Conservation (phyloP, 108 stramenopile genomes). For the Asterionellopsis glacialis region DNA sequence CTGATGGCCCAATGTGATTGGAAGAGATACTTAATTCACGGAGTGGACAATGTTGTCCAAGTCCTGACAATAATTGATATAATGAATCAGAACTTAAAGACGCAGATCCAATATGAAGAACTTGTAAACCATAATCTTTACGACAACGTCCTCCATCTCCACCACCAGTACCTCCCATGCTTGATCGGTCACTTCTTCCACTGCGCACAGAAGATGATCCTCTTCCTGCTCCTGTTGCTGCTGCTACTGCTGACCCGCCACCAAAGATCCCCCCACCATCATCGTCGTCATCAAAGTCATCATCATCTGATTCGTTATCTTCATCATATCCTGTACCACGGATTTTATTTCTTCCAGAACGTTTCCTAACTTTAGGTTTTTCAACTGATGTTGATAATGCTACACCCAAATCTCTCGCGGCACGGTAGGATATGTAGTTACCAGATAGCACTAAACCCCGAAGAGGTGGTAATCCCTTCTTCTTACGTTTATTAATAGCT, state of each 20-base stretch:
- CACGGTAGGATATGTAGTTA: slow-evolving; percentile 48
- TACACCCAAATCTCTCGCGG: slow-evolving; percentile 61
- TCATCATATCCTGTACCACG: slow-evolving; percentile 26
- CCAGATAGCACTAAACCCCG: slow-evolving; percentile 70
- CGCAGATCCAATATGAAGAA: slow-evolving; percentile 68
- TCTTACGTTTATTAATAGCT: slow-evolving; percentile 42
- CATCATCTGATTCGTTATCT: slow-evolving; percentile 29
- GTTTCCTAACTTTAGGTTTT: slow-evolving; percentile 17
- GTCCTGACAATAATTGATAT: slow-evolving; percentile 45
- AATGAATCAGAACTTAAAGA: slow-evolving; percentile 47
- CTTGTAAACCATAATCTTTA: slow-evolving; percentile 43
- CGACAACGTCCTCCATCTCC: neutral
- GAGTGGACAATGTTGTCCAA: slow-evolving; percentile 62
- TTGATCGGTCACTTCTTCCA: no score
- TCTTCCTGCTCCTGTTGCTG: no score
- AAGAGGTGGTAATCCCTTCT: slow-evolving; percentile 41
- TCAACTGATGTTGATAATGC: slow-evolving; percentile 46
- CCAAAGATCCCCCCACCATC: slow-evolving; percentile 23
- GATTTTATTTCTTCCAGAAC: neutral
- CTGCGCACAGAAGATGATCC: no score
- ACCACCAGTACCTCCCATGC: no score
- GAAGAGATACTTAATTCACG: slow-evolving; percentile 72
- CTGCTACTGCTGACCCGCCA: no score
- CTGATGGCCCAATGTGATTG: slow-evolving; percentile 61
- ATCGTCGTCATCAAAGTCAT: no score